These are phyloP conservation scores for Chlamydomonas sp. DNA, from an alignment of 139 green algal genomes.

Conservation along the genomic window DNA sequence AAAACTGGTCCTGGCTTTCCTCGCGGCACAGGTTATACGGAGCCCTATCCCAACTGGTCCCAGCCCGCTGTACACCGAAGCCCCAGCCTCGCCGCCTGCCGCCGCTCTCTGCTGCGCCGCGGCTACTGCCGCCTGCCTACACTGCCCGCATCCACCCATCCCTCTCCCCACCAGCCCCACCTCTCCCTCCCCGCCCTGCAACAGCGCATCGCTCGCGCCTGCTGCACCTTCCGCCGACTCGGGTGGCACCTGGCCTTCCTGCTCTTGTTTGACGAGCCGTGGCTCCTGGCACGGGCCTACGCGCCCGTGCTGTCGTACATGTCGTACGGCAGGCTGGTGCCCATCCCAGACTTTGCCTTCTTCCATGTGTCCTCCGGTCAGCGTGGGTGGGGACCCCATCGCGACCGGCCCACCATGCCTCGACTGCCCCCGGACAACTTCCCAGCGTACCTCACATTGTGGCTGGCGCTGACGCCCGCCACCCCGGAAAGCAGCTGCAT, in stretches of 20 bases:
- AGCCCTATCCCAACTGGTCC: too few relatives aligned
- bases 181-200: not conserved
- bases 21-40: too few relatives aligned
- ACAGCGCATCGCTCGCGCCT: not conserved
- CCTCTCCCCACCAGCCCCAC: too few relatives aligned
- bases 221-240: not conserved
- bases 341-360: constrained; percentile 1
- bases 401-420: constrained; percentile 12
- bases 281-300: constrained; percentile 7
- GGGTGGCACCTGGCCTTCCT: constrained; percentile 10
- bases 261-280: constrained; percentile 15
- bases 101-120: not conserved
- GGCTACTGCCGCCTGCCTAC: not conserved
- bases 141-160: too few relatives aligned
- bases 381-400: constrained; percentile 8
- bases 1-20: too few relatives aligned
- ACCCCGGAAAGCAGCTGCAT: constrained; percentile 20
- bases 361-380: not conserved
- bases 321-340: constrained; percentile 1
- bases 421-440: not conserved
- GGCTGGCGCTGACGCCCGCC: constrained; percentile 1
- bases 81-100: not conserved
- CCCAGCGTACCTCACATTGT: constrained; percentile 3
- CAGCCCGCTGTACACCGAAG: too few relatives aligned
- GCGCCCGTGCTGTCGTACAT: not conserved